Evolutionary conservation across 2,329 filamentous ascomycete genomes (phyloP).

Genomic region (Paraconiothyrium brasiliense): DNA sequence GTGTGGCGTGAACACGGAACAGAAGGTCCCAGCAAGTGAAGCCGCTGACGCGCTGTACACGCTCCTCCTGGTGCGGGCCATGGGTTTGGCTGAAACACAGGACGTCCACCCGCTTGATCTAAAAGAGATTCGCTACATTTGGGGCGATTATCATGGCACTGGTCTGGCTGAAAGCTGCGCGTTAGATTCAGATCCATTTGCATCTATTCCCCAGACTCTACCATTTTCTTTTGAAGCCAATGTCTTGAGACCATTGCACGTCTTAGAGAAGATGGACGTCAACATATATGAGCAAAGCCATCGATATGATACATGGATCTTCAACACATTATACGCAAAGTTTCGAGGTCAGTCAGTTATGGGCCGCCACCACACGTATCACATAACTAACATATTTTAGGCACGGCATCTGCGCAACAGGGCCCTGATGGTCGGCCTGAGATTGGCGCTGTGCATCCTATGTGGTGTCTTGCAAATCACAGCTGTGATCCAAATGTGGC

Average conservation of each 20-base stretch:
- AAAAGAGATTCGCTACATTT: conserved; percentile 69
- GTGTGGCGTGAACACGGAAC: conserved; percentile 64
- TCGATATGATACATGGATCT: conserved; percentile 79
- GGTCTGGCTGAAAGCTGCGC: conserved; percentile 35
- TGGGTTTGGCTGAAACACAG: conserved; percentile 70
- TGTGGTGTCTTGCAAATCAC: conserved; percentile 97
- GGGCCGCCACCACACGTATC: neutral
- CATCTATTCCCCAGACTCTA: conserved; percentile 64
- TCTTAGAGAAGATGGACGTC: conserved; percentile 85
- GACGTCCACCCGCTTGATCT: conserved; percentile 67
- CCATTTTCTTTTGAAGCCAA: conserved; percentile 83
- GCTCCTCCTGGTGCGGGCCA: conserved; percentile 65
- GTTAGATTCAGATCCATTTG: conserved; percentile 31
- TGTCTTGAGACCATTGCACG: conserved; percentile 76
- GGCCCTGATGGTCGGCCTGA: conserved; percentile 81
- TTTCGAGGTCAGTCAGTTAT: conserved; percentile 71
- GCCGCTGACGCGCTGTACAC: conserved; percentile 69
- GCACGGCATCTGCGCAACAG: conserved; percentile 82
- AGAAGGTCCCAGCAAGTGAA: conserved; percentile 66
- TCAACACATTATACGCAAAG: conserved; percentile 92
- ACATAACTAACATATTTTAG: conserved; percentile 19
- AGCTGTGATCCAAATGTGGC: conserved; percentile 93
- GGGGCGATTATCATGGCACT: conserved; percentile 66
- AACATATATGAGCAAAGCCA: conserved; percentile 69
- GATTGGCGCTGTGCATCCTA: conserved; percentile 89